Evolutionary conservation across 75 land plant species (phyloP), one percentile per base, ranked within the genome.

Genomic region (Pinus albicaulis): DNA sequence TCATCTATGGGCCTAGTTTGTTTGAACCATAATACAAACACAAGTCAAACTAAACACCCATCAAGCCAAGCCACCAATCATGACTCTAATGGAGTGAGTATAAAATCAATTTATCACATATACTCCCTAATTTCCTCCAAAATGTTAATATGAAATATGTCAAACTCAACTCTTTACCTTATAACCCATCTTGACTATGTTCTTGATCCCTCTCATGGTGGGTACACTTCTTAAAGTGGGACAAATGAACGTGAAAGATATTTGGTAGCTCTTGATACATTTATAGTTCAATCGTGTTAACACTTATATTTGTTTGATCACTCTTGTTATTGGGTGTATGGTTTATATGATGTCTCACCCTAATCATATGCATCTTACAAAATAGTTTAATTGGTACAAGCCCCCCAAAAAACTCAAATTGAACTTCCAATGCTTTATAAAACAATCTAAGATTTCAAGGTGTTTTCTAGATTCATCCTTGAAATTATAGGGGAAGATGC

Each of bases 101-200:
- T 74, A n/a, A 22, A 12, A 55, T 65, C 52, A 23, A 3, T 61
- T 12, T 24, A 4, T 55, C 75, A n/a, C 59, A 89, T 26, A 75
- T 81, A 60, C 76, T 89, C 2, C 91, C 91, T 31, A 87, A 87
- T 76, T 89, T 89, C 81, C 60, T 89, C 56, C 90, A 88, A 87
- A 87, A 82, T 41, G 91, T 89, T 28, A 89, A 89, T 36, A 76
- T 89, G 41, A 89, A 84, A 80, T 80, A 87, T 57, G 91, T 89
- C 71, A 89, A 89, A 74, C 84, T 87, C 13, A 87, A 87, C 23
- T 89, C 90, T 84, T 71, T 83, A 89, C 64, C 79, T 89, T 57
- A 81, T 89, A 71, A 82, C 90, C 57, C 90, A 84, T 38, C 76
- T 89, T 88, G 16, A 82, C 87, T 53, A 79, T 89, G 14, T 74